Conservation (phyloP, 2,329 filamentous ascomycete species). For the Verticillium nubilum region DNA sequence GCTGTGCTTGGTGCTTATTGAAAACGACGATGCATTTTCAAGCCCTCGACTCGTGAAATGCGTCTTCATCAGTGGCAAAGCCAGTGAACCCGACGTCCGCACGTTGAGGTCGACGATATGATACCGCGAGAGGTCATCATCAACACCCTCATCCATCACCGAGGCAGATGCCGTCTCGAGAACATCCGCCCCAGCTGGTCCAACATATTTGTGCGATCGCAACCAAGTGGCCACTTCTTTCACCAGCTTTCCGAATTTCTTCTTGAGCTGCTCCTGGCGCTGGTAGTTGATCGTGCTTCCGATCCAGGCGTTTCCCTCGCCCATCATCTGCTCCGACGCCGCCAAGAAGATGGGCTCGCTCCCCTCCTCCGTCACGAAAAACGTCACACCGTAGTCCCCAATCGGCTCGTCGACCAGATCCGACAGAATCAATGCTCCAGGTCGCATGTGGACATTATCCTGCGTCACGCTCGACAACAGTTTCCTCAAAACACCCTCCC, state of each 20-base stretch:
- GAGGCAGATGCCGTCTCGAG: conserved; percentile 17
- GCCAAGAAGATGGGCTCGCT: conserved; percentile 21
- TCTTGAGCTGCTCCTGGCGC: conserved; percentile 20
- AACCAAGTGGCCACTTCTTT: conserved; percentile 19
- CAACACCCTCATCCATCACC: background rate
- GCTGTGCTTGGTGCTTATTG: conserved; percentile 14
- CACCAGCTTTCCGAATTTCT: conserved; percentile 18
- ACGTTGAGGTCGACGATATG: conserved; percentile 28
- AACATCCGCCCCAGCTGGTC: conserved; percentile 25
- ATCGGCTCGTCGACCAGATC: conserved; percentile 23
- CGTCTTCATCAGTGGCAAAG: conserved; percentile 20
- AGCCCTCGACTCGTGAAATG: conserved; percentile 22
- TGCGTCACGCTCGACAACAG: conserved; percentile 23
- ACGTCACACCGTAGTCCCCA: conserved; percentile 27
- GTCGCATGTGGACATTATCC: conserved; percentile 23
- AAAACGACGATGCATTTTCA: conserved; percentile 21
- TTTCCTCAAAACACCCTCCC: conserved; percentile 19
- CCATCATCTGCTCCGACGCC: conserved; percentile 28
- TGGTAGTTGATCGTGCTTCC: conserved; percentile 27
- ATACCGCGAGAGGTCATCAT: conserved; percentile 8
- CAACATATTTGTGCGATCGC: conserved; percentile 21
- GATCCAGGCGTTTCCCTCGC: conserved; percentile 24
- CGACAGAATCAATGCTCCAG: conserved; percentile 23
- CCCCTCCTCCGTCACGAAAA: conserved; percentile 22
- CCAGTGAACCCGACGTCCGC: conserved; percentile 24